Percentiles rank a stretch among this genome's conserved stretches.
Conservation (phyloP, 257 asterid species). For the Solanum chiquidenum region DNA sequence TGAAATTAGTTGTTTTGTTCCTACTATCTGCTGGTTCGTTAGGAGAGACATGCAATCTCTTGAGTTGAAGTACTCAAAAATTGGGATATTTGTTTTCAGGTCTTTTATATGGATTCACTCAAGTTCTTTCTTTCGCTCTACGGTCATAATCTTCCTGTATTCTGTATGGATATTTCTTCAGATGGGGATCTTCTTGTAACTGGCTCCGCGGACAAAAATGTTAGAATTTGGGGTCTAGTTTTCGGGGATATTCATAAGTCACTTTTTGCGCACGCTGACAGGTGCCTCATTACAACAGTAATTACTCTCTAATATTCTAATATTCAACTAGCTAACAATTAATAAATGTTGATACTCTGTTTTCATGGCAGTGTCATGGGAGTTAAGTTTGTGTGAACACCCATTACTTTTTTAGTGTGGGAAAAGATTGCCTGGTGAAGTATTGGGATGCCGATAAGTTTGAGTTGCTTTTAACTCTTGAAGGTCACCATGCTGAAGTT, state of each 20-base stretch:
- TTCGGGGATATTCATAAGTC: conserved; percentile 88
- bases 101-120: too few species aligned
- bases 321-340: background rate
- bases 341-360: conserved; percentile 4
- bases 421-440: conserved; percentile 78
- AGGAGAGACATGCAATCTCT: background rate
- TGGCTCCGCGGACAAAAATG: conserved; percentile 86
- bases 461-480: conserved; percentile 88
- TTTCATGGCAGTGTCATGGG: conserved; percentile 71
- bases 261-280: conserved; percentile 81
- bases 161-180: conserved; percentile 3
- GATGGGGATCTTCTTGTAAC: conserved; percentile 82
- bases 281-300: conserved; percentile 22
- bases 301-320: background rate
- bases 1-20: background rate
- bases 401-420: conserved; percentile 85
- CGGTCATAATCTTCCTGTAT: too few species aligned
- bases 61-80: background rate
- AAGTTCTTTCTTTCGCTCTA: too few species aligned
- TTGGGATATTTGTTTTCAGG: conserved; percentile 47
- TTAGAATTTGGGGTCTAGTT: conserved; percentile 94
- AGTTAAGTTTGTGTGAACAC: conserved; percentile 72
- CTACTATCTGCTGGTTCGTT: background rate
- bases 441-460: conserved; percentile 98
- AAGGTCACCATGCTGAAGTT: conserved; percentile 83